Evolutionary conservation across 768 basidiomycete species (phyloP), one percentile per base, ranked within the genome.

Genomic region (Lactifluus hygrophoroides): DNA sequence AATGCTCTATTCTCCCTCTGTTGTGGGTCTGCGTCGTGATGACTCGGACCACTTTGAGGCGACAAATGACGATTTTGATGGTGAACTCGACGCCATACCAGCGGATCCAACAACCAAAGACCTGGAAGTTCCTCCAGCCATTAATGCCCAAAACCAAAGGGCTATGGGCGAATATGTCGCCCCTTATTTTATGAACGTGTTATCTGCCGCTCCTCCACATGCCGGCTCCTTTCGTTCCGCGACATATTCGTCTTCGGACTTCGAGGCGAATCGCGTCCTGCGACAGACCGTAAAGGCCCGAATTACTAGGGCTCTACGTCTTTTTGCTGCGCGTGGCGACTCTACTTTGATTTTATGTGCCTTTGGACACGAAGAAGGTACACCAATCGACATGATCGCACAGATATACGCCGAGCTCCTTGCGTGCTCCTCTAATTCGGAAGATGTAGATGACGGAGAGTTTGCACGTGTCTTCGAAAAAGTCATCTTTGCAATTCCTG

Each of bases 21-120:
- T 64, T 27, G 59, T 64, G 19, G 59, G 62, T 5, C 21, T 64
- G 40, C 62, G 62, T 49, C 62, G 62, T n/a, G 62, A 60, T 28
- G 62, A 64, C 19, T 54, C 52, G 23, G 62, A 64, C 38, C 44
- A 44, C 28, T 57, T 64, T 45, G 52, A 64, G 21, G 32, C 35
- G 14, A 27, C 19, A 7, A 46, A 61, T 10, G 59, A 60, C 19
- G 59, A 64, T 52, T 64, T 64, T 37, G 40, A 53, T 34, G 53
- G 54, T 25, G 58, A 60, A 55, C 54, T 55, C n/a, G 62, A 64
- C 17, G 62, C 59, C 28, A 61, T 64, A 42, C 62, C 59, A 37
- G 62, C 62, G 45, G 62, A 64, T 57, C 62, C 62, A 35, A 63
- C 58, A 25, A 63, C 62, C 34, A 51, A 47, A 25, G 62, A 61